These are phyloP conservation scores for Paratrimastix pyriformis DNA, from an alignment of 78 protist genomes.

Conservation along the genomic window DNA sequence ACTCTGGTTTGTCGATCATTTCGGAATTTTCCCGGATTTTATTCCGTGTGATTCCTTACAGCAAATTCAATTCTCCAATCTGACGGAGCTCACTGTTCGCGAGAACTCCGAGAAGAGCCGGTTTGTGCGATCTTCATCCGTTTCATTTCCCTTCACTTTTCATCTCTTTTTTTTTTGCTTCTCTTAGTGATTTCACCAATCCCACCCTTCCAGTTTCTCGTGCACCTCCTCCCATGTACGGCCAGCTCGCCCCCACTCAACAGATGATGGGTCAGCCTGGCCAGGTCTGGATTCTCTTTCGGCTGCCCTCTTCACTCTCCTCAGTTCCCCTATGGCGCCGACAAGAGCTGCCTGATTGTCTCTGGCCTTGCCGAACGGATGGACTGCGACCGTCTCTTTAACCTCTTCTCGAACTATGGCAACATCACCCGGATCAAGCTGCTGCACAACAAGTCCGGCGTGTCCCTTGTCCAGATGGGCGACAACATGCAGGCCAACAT, in stretches of 20 bases:
- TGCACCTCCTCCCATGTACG: no score
- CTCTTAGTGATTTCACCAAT: not conserved
- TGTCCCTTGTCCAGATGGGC: not conserved
- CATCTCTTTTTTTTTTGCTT: no score
- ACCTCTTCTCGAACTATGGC: conserved; percentile 24
- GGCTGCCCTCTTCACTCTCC: no score
- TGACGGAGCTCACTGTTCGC: conserved; percentile 31
- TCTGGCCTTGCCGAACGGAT: conserved; percentile 5
- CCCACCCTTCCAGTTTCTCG: not conserved
- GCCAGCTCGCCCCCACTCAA: no score
- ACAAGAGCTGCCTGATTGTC: not conserved
- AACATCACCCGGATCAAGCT: conserved; percentile 1
- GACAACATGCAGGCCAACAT: not conserved
- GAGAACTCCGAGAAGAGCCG: conserved; percentile 26
- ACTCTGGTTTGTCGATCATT: no score
- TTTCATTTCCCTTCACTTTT: no score
- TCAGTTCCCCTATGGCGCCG: not conserved
- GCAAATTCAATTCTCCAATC: conserved; percentile 44
- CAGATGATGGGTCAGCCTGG: no score
- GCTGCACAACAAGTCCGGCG: not conserved
- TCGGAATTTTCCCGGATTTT: no score
- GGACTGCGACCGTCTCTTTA: conserved; percentile 19
- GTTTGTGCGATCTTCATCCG: no score
- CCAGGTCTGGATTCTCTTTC: no score
- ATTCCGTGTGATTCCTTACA: no score